Evolutionary conservation across 345 rosid genomes (phyloP).

Genomic region (Arabis alpina): DNA sequence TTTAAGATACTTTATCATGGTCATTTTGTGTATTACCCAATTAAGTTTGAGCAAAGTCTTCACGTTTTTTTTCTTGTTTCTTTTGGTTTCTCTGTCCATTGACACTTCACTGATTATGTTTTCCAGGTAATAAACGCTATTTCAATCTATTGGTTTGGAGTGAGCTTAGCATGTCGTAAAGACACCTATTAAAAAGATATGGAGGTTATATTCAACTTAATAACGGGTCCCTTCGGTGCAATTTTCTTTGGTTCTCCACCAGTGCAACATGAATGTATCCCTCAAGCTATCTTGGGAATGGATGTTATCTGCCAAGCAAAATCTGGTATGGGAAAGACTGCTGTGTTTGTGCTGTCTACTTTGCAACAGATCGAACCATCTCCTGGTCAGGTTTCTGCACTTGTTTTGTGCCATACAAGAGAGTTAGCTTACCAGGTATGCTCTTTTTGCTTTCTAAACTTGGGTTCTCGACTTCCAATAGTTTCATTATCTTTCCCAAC

Average conservation of each 20-base stretch:
- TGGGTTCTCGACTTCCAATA: background rate
- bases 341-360: constrained; percentile 88
- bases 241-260: constrained; percentile 84
- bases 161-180: constrained; percentile 63
- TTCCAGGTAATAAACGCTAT: constrained; percentile 29
- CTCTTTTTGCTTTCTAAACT: background rate
- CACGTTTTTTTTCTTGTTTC: background rate
- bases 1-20: background rate
- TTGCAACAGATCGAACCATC: constrained; percentile 92
- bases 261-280: constrained; percentile 99
- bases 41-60: background rate
- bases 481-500: background rate
- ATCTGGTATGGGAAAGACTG: constrained; percentile 99
- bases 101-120: background rate
- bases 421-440: constrained; percentile 96
- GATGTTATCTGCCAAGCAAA: constrained; percentile 99
- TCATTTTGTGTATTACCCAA: background rate
- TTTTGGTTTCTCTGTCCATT: background rate
- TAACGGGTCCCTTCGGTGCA: constrained; percentile 67
- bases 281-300: constrained; percentile 99
- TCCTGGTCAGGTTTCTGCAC: constrained; percentile 95
- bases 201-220: constrained; percentile 81
- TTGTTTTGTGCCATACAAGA: constrained; percentile 91
- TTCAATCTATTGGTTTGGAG: constrained; percentile 65
- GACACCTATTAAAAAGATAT: constrained; percentile 65